Conservation (phyloP, 2,329 filamentous ascomycete genomes). For the Aureobasidium melanogenum region DNA sequence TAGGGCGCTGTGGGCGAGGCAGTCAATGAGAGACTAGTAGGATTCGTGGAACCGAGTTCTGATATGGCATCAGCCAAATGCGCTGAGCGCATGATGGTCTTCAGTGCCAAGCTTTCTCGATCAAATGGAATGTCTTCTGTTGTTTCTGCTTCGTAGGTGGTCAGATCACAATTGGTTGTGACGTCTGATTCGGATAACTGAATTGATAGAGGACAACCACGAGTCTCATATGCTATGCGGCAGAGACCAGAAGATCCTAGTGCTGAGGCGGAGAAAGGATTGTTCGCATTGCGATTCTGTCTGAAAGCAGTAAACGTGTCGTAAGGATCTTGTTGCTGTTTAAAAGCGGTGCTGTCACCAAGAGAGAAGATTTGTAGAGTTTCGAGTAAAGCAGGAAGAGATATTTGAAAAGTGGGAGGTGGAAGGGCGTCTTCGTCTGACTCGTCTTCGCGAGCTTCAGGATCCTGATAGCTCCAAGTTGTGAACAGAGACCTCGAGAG, state of each 20-base stretch:
- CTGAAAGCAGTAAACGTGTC: constrained; percentile 30
- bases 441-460: constrained; percentile 30
- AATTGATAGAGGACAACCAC: constrained; percentile 84
- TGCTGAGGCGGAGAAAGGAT: constrained; percentile 75
- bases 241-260: constrained; percentile 81
- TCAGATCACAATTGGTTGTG: constrained; percentile 80
- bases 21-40: constrained; percentile 42
- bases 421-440: constrained; percentile 29
- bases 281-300: constrained; percentile 36
- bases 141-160: constrained; percentile 55
- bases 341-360: constrained; percentile 19
- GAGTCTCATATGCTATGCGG: constrained; percentile 65
- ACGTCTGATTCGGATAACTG: constrained; percentile 84
- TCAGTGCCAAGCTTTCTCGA: constrained; percentile 69
- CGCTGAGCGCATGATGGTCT: constrained; percentile 83
- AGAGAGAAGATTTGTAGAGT: constrained; percentile 92
- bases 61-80: constrained; percentile 64
- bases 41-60: constrained; percentile 61
- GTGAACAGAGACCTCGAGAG: constrained; percentile 85
- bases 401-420: constrained; percentile 68
- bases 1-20: constrained; percentile 46
- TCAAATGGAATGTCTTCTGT: constrained; percentile 79
- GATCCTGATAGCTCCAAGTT: constrained; percentile 61
- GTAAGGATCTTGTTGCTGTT: constrained; percentile 27
- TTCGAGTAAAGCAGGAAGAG: constrained; percentile 77